These are phyloP conservation scores for Aspergillus sp. DNA, from an alignment of 2,329 filamentous ascomycete species.

Conservation along the genomic window DNA sequence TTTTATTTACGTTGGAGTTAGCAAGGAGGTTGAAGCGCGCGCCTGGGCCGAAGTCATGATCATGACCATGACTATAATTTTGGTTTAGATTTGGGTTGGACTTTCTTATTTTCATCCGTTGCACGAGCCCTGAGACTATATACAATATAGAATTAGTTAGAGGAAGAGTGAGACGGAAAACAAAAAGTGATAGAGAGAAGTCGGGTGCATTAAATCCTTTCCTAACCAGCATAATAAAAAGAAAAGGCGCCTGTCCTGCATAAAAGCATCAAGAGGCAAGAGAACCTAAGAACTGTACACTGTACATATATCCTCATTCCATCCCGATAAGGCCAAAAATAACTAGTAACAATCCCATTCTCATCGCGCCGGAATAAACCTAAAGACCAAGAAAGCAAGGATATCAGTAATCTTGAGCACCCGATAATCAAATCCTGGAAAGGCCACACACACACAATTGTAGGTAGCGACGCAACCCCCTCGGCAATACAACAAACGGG, in stretches of 20 bases:
- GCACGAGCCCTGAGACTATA: neutral
- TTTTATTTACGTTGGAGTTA: constrained; percentile 74
- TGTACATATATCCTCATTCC: neutral
- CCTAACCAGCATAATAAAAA: neutral
- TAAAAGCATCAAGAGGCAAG: neutral
- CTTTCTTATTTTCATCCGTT: neutral
- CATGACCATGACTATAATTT: no score
- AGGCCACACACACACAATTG: neutral
- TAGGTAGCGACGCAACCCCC: neutral
- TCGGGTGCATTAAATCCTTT: neutral
- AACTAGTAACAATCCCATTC: constrained; percentile 3
- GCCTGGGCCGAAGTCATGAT: neutral
- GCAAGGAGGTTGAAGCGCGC: constrained; percentile 37
- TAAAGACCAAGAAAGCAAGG: constrained; percentile 6
- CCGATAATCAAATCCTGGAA: neutral
- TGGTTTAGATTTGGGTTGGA: no score
- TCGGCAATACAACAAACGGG: neutral
- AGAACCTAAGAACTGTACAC: neutral
- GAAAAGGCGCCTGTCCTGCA: no score
- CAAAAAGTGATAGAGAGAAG: neutral
- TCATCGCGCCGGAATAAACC: constrained; percentile 13
- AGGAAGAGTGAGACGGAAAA: neutral
- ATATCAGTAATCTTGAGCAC: constrained; percentile 9
- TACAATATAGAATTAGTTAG: neutral
- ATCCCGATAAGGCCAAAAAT: constrained; percentile 1